These are phyloP conservation scores for Acanthamoeba royreba DNA, from an alignment of 208 protist species.

Conservation along the genomic window DNA sequence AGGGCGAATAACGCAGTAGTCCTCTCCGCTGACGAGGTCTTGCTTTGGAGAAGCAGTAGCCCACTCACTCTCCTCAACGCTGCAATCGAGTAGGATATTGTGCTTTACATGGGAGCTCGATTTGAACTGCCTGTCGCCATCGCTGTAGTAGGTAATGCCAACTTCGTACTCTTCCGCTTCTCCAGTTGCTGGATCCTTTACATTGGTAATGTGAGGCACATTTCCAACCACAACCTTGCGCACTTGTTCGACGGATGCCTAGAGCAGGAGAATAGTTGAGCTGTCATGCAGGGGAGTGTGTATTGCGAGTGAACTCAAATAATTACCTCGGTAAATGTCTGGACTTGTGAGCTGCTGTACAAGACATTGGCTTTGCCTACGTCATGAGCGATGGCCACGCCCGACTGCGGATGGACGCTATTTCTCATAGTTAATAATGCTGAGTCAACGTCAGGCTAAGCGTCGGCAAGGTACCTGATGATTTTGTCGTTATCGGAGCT, in stretches of 20 bases:
- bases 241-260: not conserved
- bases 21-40: not conserved
- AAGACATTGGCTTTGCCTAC: not conserved
- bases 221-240: not conserved
- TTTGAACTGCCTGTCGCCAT: not conserved
- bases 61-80: constrained; percentile 13
- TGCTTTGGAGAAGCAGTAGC: not conserved
- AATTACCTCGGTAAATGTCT: constrained; percentile 18
- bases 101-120: not conserved
- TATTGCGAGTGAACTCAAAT: not conserved
- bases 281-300: not conserved
- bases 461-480: not conserved
- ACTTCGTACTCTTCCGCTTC: constrained; percentile 13
- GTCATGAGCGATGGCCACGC: not conserved
- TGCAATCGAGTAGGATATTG: constrained; percentile 23
- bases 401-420: constrained; percentile 8
- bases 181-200: not conserved
- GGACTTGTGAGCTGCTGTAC: constrained; percentile 1
- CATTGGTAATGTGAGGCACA: not conserved
- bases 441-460: not conserved
- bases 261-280: not conserved
- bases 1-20: not conserved
- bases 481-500: constrained; percentile 1
- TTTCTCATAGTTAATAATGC: not conserved
- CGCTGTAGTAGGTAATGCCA: not conserved